Percentiles rank a stretch among this genome's conserved stretches.
Evolutionary conservation across 768 basidiomycete species (phyloP).

Genomic region (Lactifluus rugatus): DNA sequence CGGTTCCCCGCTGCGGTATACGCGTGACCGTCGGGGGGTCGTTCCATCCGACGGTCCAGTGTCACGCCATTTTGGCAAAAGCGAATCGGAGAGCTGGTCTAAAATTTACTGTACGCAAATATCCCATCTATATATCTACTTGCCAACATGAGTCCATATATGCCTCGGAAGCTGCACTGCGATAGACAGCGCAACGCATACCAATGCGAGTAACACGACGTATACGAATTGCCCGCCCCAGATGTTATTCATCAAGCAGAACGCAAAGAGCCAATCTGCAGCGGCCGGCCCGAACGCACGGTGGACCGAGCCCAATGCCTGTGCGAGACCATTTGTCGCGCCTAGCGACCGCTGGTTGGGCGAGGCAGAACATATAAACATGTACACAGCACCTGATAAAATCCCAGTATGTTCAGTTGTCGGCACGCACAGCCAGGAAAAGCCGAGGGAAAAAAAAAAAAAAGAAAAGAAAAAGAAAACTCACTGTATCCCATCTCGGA

Average conservation of each 20-base stretch:
- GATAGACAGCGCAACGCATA: neutral
- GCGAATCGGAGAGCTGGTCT: too few species aligned
- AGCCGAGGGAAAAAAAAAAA: neutral
- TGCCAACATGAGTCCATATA: neutral
- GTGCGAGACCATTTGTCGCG: constrained; percentile 49
- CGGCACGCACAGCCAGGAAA: too few species aligned
- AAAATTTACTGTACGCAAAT: too few species aligned
- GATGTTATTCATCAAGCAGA: constrained; percentile 40
- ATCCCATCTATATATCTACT: neutral
- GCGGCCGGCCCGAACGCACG: constrained; percentile 42
- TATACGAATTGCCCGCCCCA: constrained; percentile 35
- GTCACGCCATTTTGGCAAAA: too few species aligned
- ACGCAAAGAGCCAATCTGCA: constrained; percentile 54
- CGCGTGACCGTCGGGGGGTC: too few species aligned
- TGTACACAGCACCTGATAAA: constrained; percentile 49
- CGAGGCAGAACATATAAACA: constrained; percentile 53
- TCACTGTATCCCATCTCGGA: neutral
- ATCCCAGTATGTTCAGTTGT: constrained; percentile 13
- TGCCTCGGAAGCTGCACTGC: neutral
- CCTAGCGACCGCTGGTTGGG: constrained; percentile 58
- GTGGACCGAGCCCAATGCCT: constrained; percentile 31
- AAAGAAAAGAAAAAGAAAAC: neutral
- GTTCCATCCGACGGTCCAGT: too few species aligned
- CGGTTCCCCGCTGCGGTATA: too few species aligned
- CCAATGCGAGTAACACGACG: neutral